Evolutionary conservation across 1,284 basidiomycete genomes (phyloP), one percentile per base, ranked within the genome.

Genomic region (Tetrapyrgos nigripes): DNA sequence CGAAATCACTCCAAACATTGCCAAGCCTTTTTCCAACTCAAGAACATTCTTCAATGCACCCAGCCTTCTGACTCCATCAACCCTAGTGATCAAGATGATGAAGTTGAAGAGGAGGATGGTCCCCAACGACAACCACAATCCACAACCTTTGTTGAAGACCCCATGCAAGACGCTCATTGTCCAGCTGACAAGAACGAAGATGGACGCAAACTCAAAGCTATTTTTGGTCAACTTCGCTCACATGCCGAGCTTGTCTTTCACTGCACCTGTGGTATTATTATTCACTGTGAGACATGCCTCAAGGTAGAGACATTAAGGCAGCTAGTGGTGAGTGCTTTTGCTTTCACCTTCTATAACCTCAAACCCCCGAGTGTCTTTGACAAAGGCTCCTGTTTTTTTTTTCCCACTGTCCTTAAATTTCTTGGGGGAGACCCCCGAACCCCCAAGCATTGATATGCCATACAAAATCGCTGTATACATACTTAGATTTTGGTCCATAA

Each of bases 231-330:
- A n/a, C n/a, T n/a, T n/a, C n/a, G n/a, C n/a, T n/a, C n/a, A n/a
- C n/a, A n/a, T n/a, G n/a, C n/a, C 56, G 75, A 77, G 56, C 69
- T 76, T 49, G 61, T 72, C 5, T 57, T 71, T 13, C 70, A 75
- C 6, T 55, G 64, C 0, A 66, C 71, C 1, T 76, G 75, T 63
- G 72, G 74, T 0, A 57, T 74, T 19, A 72, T 77, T 23, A 53
- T 70, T 44, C 64, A 61, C 6, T 62, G 69, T 5, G 68, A 63
- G 19, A 75, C 74, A 1, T 68, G 75, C 46, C 71, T 61, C 59
- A 68, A 69, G 3, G 68, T 75, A 1, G 75, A 76, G 46, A 68
- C 66, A 0, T 59, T 70, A 17, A 63, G 64, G 1, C 66, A 68
- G 47, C 66, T 70, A 27, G 47, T 63, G 46, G 70, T 71, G 47